Conservation (phyloP, 2,329 filamentous ascomycete genomes). For the Achaetomium macrosporum region DNA sequence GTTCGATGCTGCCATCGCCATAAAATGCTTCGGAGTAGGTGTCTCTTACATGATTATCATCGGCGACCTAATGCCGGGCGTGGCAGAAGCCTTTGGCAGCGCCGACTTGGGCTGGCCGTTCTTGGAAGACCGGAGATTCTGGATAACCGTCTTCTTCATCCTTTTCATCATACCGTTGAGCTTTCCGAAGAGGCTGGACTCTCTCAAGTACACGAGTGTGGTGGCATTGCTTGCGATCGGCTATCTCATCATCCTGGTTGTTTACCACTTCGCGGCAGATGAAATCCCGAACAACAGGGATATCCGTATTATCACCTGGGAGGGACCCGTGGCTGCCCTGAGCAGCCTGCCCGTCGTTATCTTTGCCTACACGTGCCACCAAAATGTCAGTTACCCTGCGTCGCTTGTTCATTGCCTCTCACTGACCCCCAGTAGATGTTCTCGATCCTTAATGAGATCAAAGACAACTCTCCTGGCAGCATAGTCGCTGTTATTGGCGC, state of each 20-base stretch:
- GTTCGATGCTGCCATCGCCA: slow-evolving; percentile 91
- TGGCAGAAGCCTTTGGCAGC: slow-evolving; percentile 73
- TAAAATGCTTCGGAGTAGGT: slow-evolving; percentile 97
- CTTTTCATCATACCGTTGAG: slow-evolving; percentile 90
- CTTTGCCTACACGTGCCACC: slow-evolving; percentile 99
- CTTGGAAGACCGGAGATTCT: slow-evolving; percentile 85
- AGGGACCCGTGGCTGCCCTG: slow-evolving; percentile 69
- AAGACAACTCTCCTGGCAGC: slow-evolving; percentile 69
- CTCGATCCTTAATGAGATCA: slow-evolving; percentile 92
- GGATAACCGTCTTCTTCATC: slow-evolving; percentile 99
- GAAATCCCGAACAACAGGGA: slow-evolving; percentile 66
- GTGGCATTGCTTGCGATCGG: slow-evolving; percentile 88
- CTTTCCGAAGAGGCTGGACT: slow-evolving; percentile 86
- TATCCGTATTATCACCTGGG: slow-evolving; percentile 70
- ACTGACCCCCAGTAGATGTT: slow-evolving; percentile 68
- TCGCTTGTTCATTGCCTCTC: background rate
- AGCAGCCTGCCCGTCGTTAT: slow-evolving; percentile 91
- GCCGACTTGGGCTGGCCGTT: slow-evolving; percentile 61
- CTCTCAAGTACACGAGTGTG: slow-evolving; percentile 93
- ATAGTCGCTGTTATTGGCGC: slow-evolving; percentile 72
- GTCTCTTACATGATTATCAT: slow-evolving; percentile 99
- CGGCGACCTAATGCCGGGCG: slow-evolving; percentile 94
- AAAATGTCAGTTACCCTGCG: slow-evolving; percentile 64
- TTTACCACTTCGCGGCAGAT: slow-evolving; percentile 86
- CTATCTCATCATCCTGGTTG: slow-evolving; percentile 86